phyloP scores from a whole-genome alignment of 2,329 filamentous ascomycete genomes.

The Fusarium cyanostomum region DNA sequence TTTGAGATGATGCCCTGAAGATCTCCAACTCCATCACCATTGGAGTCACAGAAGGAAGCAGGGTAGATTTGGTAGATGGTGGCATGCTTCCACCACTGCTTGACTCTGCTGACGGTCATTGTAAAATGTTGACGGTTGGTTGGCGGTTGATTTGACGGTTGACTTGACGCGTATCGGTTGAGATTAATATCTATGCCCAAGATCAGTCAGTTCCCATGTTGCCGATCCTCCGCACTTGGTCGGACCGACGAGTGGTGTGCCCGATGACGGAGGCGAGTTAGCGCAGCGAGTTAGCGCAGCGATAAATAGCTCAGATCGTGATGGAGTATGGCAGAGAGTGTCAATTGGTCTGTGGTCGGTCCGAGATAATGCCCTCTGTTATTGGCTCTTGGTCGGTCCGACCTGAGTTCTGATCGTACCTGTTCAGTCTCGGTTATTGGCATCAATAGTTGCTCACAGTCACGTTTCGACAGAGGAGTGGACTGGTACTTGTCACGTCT shows the following conservation, averaged over 20 bases:
- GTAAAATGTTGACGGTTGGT: neutral
- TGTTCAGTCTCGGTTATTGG: no score
- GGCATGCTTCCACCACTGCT: conserved; percentile 64
- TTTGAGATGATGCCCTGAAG: conserved; percentile 63
- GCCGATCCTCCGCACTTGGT: conserved; percentile 6
- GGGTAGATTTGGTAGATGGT: conserved; percentile 67
- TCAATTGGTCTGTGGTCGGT: conserved; percentile 27
- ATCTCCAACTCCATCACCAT: conserved; percentile 63
- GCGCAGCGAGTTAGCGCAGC: neutral
- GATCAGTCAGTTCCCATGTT: conserved; percentile 1
- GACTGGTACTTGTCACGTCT: no score
- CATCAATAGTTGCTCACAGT: no score
- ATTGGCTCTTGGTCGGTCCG: conserved; percentile 36
- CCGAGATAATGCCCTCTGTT: neutral
- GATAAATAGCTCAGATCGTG: neutral
- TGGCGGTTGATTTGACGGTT: no score
- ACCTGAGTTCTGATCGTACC: no score
- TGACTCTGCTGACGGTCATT: conserved; percentile 36
- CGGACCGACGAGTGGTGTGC: conserved; percentile 17
- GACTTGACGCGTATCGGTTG: no score
- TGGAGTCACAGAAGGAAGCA: conserved; percentile 64
- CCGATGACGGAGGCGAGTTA: no score
- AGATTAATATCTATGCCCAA: neutral
- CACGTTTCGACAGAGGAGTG: no score
- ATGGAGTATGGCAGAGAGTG: neutral